These are phyloP conservation scores for Aaosphaeria pasadenensis DNA, from an alignment of 2,329 filamentous ascomycete genomes.

Conservation along the genomic window DNA sequence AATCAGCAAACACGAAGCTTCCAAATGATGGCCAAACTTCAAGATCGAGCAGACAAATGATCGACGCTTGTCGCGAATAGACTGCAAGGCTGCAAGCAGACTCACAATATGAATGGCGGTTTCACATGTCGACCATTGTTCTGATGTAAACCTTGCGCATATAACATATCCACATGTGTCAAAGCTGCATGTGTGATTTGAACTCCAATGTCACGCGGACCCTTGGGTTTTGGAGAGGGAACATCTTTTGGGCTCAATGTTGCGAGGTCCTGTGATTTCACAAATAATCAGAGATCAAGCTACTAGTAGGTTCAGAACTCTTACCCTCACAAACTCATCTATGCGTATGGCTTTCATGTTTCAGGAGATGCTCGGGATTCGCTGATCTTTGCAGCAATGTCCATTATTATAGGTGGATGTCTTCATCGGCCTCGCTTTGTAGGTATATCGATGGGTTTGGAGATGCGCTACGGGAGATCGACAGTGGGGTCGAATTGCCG, in stretches of 20 bases:
- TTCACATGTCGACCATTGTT: slow-evolving; percentile 56
- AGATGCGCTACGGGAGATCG: slow-evolving; percentile 3
- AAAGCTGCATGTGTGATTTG: slow-evolving; percentile 55
- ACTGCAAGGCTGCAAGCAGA: neutral
- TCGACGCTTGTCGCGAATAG: neutral
- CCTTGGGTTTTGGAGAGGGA: neutral
- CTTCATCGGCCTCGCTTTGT: no score
- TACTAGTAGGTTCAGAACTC: neutral
- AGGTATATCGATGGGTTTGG: no score
- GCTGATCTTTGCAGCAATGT: neutral
- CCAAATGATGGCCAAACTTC: no score
- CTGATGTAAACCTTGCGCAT: slow-evolving; percentile 58
- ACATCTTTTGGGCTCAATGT: no score
- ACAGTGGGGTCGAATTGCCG: slow-evolving; percentile 5
- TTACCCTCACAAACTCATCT: slow-evolving; percentile 7
- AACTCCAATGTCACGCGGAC: slow-evolving; percentile 18
- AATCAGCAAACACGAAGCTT: no score
- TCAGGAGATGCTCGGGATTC: neutral
- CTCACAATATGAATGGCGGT: slow-evolving; percentile 51
- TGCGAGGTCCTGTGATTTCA: no score
- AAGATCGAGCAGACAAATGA: no score
- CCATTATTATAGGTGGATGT: neutral
- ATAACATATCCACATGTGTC: slow-evolving; percentile 61
- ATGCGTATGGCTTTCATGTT: slow-evolving; percentile 9
- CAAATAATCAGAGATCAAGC: no score